These are phyloP conservation scores for Globisporangium takayamanum DNA, from an alignment of 352 stramenopile species.

Conservation along the genomic window DNA sequence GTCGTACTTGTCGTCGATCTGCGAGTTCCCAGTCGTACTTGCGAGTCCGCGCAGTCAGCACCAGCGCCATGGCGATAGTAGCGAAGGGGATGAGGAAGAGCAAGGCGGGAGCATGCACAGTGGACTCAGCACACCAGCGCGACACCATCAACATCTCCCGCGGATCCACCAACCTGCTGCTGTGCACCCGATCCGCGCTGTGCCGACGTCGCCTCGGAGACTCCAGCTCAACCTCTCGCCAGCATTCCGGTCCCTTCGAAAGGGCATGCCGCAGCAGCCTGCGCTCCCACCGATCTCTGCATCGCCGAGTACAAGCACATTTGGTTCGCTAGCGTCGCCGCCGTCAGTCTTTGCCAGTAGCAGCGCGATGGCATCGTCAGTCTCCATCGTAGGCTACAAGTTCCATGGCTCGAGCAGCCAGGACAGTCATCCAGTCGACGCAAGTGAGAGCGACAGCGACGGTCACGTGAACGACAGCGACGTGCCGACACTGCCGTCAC, in stretches of 20 bases:
- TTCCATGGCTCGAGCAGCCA: background rate
- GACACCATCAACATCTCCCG: slow-evolving; percentile 12
- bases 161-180: slow-evolving; percentile 19
- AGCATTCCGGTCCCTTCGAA: slow-evolving; percentile 58
- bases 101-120: background rate
- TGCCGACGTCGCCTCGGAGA: slow-evolving; percentile 48
- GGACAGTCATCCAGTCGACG: background rate
- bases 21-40: slow-evolving; percentile 37
- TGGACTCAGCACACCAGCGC: background rate
- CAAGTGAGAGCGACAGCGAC: background rate
- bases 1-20: slow-evolving; percentile 67
- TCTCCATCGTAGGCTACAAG: background rate
- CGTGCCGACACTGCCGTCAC: slow-evolving; percentile 5
- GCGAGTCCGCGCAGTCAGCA: slow-evolving; percentile 13
- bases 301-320: slow-evolving; percentile 4
- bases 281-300: slow-evolving; percentile 48
- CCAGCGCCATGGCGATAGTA: background rate
- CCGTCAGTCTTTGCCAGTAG: background rate
- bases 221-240: slow-evolving; percentile 49
- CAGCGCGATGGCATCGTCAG: background rate
- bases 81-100: background rate
- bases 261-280: slow-evolving; percentile 58
- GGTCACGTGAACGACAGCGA: slow-evolving; percentile 2
- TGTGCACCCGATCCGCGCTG: slow-evolving; percentile 48
- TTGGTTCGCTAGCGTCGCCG: slow-evolving; percentile 2